Evolutionary conservation across 2,329 filamentous ascomycete genomes (phyloP).

Genomic region (Aaosphaeria arxii): DNA sequence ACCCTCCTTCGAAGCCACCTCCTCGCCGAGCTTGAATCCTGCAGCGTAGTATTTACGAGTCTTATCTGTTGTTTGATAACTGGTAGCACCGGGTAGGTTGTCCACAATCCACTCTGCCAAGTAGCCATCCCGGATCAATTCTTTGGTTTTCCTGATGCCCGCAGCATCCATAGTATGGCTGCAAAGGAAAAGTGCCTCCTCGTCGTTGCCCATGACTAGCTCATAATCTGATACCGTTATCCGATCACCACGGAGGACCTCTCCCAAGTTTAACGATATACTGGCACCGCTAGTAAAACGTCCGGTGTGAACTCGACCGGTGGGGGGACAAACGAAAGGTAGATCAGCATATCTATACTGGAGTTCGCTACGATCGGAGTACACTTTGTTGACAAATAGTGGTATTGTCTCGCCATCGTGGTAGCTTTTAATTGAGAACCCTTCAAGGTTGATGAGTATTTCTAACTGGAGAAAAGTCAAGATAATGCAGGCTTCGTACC

Average conservation of each 20-base stretch:
- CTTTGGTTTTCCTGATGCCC: slow-evolving; percentile 64
- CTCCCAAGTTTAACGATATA: slow-evolving; percentile 79
- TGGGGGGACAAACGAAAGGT: slow-evolving; percentile 81
- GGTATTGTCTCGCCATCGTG: slow-evolving; percentile 73
- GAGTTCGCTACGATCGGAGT: slow-evolving; percentile 84
- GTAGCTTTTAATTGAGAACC: slow-evolving; percentile 82
- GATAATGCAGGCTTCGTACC: slow-evolving; percentile 50
- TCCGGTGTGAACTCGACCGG: slow-evolving; percentile 62
- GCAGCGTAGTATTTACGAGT: slow-evolving; percentile 83
- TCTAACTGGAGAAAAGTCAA: neutral
- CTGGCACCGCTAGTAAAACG: slow-evolving; percentile 72
- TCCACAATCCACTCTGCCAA: slow-evolving; percentile 94
- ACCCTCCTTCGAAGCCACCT: slow-evolving; percentile 60
- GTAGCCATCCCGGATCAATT: slow-evolving; percentile 75
- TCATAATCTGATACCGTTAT: slow-evolving; percentile 84
- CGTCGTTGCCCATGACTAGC: slow-evolving; percentile 72
- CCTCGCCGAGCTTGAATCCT: slow-evolving; percentile 84
- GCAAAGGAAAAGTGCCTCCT: slow-evolving; percentile 71
- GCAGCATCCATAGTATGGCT: slow-evolving; percentile 62
- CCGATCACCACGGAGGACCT: slow-evolving; percentile 82
- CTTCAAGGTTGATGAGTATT: slow-evolving; percentile 39
- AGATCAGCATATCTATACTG: slow-evolving; percentile 89
- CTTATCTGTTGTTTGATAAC: slow-evolving; percentile 83
- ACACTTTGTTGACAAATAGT: slow-evolving; percentile 88
- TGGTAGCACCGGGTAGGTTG: slow-evolving; percentile 84